Evolutionary conservation across 108 stramenopile genomes (phyloP), one percentile per base, ranked within the genome.

Genomic region (Ochromonas danica): DNA sequence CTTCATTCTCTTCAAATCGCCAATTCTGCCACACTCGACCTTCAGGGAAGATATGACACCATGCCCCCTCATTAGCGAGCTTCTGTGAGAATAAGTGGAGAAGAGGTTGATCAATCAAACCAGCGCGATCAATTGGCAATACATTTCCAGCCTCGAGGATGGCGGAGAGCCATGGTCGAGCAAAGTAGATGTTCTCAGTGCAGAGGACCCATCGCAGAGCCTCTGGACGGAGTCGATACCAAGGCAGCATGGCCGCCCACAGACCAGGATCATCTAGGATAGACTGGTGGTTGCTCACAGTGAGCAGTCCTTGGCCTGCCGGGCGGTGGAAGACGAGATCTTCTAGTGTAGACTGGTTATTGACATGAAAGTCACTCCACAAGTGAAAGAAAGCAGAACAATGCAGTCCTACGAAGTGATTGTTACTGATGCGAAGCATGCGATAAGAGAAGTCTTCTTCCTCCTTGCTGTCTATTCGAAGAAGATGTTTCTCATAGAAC

Each of bases 201-300:
- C 84, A 84, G 51, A 84, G 25, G 25, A 71, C 39, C 84, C 84
- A 84, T n/a, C 84, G 74, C 77, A 84, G 80, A 39, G 45, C 78
- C 71, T 40, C 38, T 72, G 71, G 71, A 1, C 81, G 79, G 30
- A 79, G 67, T 31, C 79, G 67, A 81, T 81, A 84, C 22, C 83
- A 84, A 0, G 84, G 84, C 10, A 84, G n/a, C 36, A 84, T 71
- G 27, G 84, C 84, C 33, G 82, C 82, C 84, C 84, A 84, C 41
- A 82, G 77, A 1, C 82, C 82, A 2, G 84, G 84, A 74, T 84
- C 84, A 71, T 84, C 84, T 42, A 78, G 42, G 0, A 84, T 82
- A 41, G 71, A 80, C 42, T 83, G 80, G 40, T 84, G 84, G 31
- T 84, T 84, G 39, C 79, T 80, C n/a, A 82, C 81, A 22, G 84